A percentile compares a stretch with the other conserved stretches of the same genome.
Conservation (phyloP, 225 moss, liverwort and hornwort genomes). For the Marchantia paleacea region DNA sequence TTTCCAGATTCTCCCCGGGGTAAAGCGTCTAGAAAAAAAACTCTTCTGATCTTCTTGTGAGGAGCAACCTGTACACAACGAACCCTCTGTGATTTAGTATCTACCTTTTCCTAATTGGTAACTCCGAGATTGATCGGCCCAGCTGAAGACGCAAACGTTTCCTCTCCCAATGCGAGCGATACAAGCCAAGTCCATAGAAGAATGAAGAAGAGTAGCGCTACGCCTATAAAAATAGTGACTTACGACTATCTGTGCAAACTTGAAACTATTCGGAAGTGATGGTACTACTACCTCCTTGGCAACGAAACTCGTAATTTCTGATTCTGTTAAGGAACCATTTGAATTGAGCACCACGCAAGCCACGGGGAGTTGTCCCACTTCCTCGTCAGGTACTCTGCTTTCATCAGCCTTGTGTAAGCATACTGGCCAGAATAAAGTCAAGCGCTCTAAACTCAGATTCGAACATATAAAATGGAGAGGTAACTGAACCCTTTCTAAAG, state of each 20-base stretch:
- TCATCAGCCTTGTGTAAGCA: background rate
- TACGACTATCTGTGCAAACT: too few species aligned
- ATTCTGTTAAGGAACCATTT: conserved; percentile 17
- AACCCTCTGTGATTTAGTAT: background rate
- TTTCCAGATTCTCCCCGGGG: conserved; percentile 21
- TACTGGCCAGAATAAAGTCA: background rate
- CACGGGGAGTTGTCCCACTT: conserved; percentile 52
- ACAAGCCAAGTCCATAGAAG: too few species aligned
- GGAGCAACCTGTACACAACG: conserved; percentile 20
- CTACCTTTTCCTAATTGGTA: too few species aligned
- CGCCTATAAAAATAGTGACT: too few species aligned
- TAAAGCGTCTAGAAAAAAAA: conserved; percentile 18
- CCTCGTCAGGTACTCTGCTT: conserved; percentile 51
- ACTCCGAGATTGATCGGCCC: too few species aligned
- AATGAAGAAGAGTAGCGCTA: too few species aligned
- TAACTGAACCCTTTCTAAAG: background rate
- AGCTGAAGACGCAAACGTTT: too few species aligned
- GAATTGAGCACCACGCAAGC: conserved; percentile 46
- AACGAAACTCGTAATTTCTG: conserved; percentile 22
- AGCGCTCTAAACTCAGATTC: background rate
- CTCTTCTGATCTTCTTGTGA: conserved; percentile 28
- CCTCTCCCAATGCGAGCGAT: too few species aligned
- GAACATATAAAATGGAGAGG: background rate
- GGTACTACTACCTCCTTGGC: conserved; percentile 22
- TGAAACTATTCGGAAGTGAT: too few species aligned